Percentiles rank a stretch among this genome's conserved stretches.
These are phyloP conservation scores for Glycyrrhiza uralensis DNA, from an alignment of 306 rosid genomes.

Conservation along the genomic window DNA sequence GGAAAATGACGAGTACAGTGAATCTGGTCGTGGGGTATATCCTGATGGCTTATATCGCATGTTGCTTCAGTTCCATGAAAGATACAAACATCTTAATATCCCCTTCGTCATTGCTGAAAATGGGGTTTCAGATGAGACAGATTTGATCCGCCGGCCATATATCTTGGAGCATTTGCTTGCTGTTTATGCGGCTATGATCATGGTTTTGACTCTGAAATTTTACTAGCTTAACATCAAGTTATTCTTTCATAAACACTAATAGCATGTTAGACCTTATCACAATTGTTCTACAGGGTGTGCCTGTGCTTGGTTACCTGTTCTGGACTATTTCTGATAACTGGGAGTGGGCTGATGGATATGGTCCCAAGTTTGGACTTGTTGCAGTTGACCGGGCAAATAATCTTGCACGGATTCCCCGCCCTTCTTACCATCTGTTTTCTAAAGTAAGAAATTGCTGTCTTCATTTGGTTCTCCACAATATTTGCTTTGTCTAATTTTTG, in stretches of 20 bases:
- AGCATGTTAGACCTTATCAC: conserved; percentile 11
- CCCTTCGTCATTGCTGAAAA: conserved; percentile 88
- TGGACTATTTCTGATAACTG: conserved; percentile 98
- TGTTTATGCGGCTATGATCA: conserved; percentile 68
- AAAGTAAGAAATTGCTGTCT: conserved; percentile 40
- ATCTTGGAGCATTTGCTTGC: conserved; percentile 87
- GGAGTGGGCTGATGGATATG: conserved; percentile 99
- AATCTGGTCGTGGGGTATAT: conserved; percentile 98
- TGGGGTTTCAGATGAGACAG: conserved; percentile 89
- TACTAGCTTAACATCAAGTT: neutral
- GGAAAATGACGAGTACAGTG: conserved; percentile 89
- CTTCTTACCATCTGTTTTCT: conserved; percentile 84
- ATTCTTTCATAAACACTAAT: conserved; percentile 13
- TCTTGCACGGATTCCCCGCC: conserved; percentile 79
- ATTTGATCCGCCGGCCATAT: conserved; percentile 88
- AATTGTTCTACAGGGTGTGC: conserved; percentile 71
- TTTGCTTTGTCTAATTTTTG: conserved; percentile 16
- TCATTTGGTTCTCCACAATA: conserved; percentile 3
- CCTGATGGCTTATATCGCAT: conserved; percentile 94
- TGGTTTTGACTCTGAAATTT: conserved; percentile 46
- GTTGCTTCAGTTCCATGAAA: conserved; percentile 89
- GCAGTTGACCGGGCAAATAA: conserved; percentile 78
- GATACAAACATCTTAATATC: conserved; percentile 75
- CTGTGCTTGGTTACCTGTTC: conserved; percentile 59
- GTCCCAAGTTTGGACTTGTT: conserved; percentile 98